Conservation (phyloP, 2,329 filamentous ascomycete species). For the Fusarium gaditjirri region DNA sequence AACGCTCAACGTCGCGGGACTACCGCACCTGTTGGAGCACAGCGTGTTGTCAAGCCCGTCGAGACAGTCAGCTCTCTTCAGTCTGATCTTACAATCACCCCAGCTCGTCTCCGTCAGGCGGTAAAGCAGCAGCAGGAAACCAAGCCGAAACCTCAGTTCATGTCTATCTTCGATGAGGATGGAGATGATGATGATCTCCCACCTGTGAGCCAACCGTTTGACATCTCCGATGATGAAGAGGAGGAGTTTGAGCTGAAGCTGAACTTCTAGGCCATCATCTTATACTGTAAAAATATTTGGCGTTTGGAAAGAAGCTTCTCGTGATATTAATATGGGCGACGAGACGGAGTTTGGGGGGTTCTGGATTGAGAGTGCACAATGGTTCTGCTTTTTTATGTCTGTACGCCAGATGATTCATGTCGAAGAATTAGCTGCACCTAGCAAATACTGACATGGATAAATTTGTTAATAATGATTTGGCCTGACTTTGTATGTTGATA, state of each 20-base stretch:
- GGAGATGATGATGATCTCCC: constrained; percentile 50
- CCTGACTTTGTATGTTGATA: not conserved
- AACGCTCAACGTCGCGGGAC: constrained; percentile 43
- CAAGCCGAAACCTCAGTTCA: constrained; percentile 61
- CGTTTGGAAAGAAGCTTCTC: constrained; percentile 30
- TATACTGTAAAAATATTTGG: constrained; percentile 30
- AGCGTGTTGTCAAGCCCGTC: constrained; percentile 30
- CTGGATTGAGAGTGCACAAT: not conserved
- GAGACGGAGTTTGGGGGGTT: constrained; percentile 25
- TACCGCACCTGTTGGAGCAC: constrained; percentile 19
- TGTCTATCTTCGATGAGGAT: constrained; percentile 68
- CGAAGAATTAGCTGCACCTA: not conserved
- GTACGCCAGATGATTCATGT: not conserved
- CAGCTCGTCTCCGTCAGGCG: constrained; percentile 50
- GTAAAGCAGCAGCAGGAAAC: constrained; percentile 34
- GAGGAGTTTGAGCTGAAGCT: constrained; percentile 67
- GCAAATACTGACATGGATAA: not conserved
- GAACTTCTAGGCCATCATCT: constrained; percentile 40
- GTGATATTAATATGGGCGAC: not conserved
- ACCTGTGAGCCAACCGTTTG: constrained; percentile 40
- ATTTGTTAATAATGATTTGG: not conserved
- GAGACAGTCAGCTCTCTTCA: constrained; percentile 20
- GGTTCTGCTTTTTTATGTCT: not conserved
- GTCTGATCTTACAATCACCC: constrained; percentile 59
- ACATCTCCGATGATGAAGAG: constrained; percentile 57